Evolutionary conservation across 371 early-diverging fungal genomes (phyloP).

Genomic region (Mortierella sp.): DNA sequence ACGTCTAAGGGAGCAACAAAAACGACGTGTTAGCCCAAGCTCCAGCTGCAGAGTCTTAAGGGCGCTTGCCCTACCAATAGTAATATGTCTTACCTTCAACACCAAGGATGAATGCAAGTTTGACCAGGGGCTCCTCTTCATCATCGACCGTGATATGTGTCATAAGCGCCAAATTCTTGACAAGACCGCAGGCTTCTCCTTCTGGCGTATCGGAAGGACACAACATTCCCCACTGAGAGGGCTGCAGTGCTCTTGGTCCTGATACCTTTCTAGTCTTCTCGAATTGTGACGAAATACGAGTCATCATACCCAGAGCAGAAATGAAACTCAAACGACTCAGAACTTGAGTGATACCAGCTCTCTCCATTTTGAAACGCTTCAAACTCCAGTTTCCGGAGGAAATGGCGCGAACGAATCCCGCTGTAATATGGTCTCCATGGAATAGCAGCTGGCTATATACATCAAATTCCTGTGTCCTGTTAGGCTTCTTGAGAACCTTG

Average conservation of each 20-base stretch:
- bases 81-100: conserved; percentile 69
- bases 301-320: conserved; percentile 99
- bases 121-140: conserved; percentile 84
- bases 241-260: conserved; percentile 98
- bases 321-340: conserved; percentile 97
- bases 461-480: conserved; percentile 97
- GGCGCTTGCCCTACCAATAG: not conserved
- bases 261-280: conserved; percentile 99
- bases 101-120: conserved; percentile 86
- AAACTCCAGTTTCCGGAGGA: conserved; percentile 99
- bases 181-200: conserved; percentile 99
- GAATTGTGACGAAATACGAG: conserved; percentile 98
- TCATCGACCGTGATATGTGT: conserved; percentile 99
- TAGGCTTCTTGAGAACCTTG: conserved; percentile 93
- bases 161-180: conserved; percentile 99
- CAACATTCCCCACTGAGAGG: conserved; percentile 99
- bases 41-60: not conserved
- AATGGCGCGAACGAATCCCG: conserved; percentile 96
- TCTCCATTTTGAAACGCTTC: conserved; percentile 99
- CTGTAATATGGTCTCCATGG: conserved; percentile 94
- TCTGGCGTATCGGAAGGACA: conserved; percentile 99
- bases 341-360: conserved; percentile 99
- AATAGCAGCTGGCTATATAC: conserved; percentile 87
- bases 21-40: not conserved
- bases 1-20: conserved; percentile 67